Evolutionary conservation across 352 stramenopile genomes (phyloP), one percentile per base, ranked within the genome.

Genomic region (Phytophthora megakarya): DNA sequence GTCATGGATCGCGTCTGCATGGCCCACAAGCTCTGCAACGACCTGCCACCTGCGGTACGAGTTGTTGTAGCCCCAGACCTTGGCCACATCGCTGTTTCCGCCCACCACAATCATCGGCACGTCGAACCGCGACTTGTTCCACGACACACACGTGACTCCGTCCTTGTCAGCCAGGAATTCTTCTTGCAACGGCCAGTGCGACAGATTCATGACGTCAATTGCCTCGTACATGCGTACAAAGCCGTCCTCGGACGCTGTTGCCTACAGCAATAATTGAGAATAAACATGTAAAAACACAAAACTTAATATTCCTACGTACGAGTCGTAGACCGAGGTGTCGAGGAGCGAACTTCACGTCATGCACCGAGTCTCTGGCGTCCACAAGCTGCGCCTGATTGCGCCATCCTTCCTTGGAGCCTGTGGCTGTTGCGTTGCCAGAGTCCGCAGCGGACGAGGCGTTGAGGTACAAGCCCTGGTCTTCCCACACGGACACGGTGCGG

Each of bases 191-290:
- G 93, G 90, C 95, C 95, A 99, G 70, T 98, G 89, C 25, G 92
- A 91, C 44, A 98, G 62, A 70, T 99, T 98, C 89, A 98, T 98
- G 33, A 97, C 86, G 72, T 98, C 94, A 23, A 97, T 89, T 16
- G 92, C 93, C 74, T 98, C 93, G 76, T 98, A 98, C 72, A 98
- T 98, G 49, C 95, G 86, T 30, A 98, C 94, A 67, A 92, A 92
- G 18, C 96, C 96, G 76, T 99, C 96, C 23, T 96, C 92, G 12
- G 89, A 97, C 10, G 91, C 96, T 3, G 93, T 98, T 2, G 96
- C 96, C 86, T 93, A 15, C 9, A 65, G 25, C 18, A 60, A 37
- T 8, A 60, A 40, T 9, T 54, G 0, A 54, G 47, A 32, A 40
- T 13, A 28, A 35, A 35, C 5, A 16, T n/a, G n/a, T n/a, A n/a